Percentiles rank a stretch among this genome's conserved stretches.
phyloP scores from a whole-genome alignment of 495 filamentous ascomycete genomes.

The Penicillium fimorum region DNA sequence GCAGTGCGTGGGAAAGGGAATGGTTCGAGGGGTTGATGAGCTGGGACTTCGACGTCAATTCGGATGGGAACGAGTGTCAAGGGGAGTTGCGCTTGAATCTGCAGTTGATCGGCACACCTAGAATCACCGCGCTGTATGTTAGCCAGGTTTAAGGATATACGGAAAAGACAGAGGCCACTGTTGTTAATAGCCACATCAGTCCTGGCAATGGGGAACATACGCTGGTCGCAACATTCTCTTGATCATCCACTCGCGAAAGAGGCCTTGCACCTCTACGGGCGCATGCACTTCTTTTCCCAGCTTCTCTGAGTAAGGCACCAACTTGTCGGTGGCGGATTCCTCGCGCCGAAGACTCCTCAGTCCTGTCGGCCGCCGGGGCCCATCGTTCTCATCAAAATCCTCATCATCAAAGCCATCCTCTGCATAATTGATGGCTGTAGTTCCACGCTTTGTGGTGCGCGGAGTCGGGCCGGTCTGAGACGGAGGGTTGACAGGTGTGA shows the following conservation, averaged over 20 bases:
- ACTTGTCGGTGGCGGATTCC: slow-evolving; percentile 58
- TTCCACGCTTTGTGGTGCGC: slow-evolving; percentile 94
- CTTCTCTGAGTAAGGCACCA: slow-evolving; percentile 64
- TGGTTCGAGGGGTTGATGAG: slow-evolving; percentile 71
- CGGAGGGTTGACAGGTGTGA: slow-evolving; percentile 80
- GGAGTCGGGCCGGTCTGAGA: slow-evolving; percentile 63
- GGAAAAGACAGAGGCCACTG: slow-evolving; percentile 3
- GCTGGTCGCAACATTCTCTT: slow-evolving; percentile 60
- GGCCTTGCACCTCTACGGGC: slow-evolving; percentile 82
- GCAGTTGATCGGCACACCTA: slow-evolving; percentile 62
- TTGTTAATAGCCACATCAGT: background rate
- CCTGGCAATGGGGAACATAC: slow-evolving; percentile 30
- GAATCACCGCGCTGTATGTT: slow-evolving; percentile 12
- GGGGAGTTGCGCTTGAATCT: slow-evolving; percentile 80
- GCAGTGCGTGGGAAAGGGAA: slow-evolving; percentile 64
- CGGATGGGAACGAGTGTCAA: slow-evolving; percentile 92
- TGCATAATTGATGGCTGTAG: slow-evolving; percentile 93
- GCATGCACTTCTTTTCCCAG: slow-evolving; percentile 77
- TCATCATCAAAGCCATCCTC: slow-evolving; percentile 95
- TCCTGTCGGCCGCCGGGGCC: slow-evolving; percentile 75
- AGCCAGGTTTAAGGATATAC: slow-evolving; percentile 4
- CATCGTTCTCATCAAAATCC: slow-evolving; percentile 86
- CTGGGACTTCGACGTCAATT: slow-evolving; percentile 86
- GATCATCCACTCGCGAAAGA: slow-evolving; percentile 94
- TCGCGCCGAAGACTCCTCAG: slow-evolving; percentile 79